Evolutionary conservation across 2,329 filamentous ascomycete species (phyloP), one percentile per base, ranked within the genome.

Genomic region (Didymella pomorum): DNA sequence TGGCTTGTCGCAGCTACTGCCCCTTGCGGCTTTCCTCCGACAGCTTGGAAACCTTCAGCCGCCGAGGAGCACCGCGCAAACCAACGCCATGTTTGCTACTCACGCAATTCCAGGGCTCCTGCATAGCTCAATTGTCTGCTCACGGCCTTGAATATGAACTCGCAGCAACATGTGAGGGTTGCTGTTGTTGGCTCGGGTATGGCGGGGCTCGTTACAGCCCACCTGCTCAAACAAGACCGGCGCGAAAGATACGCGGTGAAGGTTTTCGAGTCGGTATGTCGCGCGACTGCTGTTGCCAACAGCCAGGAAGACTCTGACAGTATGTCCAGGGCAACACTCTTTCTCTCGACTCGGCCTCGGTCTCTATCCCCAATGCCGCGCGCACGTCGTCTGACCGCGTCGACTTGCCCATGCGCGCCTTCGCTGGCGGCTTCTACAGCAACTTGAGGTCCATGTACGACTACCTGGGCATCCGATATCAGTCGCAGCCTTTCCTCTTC

Each of bases 401-500:
- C 37, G 81, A 84, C 69, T 68, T 84, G 39, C 82, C 82, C 31
- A 84, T 84, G 82, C 80, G 82, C 50, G 80, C 79, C 7, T 82
- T 84, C 60, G 79, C 79, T 14, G 79, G 76, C 10, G 80, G 81
- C 20, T 88, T 84, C 70, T 87, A 88, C 66, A 69, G 73, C 45
- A 84, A 86, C 60, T 72, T 88, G 47, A 80, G 79, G 61, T 76
- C 78, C 25, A 83, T 88, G 81, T 87, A 87, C 69, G 76, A 82
- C 25, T 77, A 85, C 62, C 72, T 88, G 3, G 79, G 76, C 2
- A 76, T 88, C 12, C 72, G 74, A 6, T 83, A 85, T 58, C 78
- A 80, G 39, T 74, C 79, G 12, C 79, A 84, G 52, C 78, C 76
- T 16, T 87, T 87, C 63, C 71, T 86, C 2, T 88, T 83, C 67